Base-by-base conservation (phyloP, 1,284 basidiomycete genomes). In the Austroboletus niveus region DNA sequence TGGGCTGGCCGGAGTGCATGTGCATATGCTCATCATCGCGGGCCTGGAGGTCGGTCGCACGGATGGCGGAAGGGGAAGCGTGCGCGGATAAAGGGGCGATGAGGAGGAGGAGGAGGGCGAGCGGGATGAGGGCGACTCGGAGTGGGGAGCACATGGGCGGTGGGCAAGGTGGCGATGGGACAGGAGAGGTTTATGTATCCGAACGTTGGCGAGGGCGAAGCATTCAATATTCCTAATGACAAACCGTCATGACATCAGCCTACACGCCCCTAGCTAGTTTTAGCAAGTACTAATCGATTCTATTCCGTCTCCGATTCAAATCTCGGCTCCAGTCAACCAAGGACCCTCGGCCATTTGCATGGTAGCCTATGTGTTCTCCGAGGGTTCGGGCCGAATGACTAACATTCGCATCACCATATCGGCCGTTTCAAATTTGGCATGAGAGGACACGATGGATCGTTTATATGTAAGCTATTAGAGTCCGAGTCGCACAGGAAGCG, bases 1-100 rank as follows among this genome's bases (percentile, higher is more conserved):
- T 60, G n/a, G 86, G 84, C 6, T 73, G 72, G 3, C 62, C 76
- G 45, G 73, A 70, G 53, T 74, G 69, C 60, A 74, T 75, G 53
- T 82, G 77, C 53, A 63, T 70, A 62, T 83, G 76, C 32, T 53
- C 50, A 24, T 56, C 69, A 51, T 75, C 70, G 8, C 72, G 71
- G 51, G 48, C 42, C 54, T 48, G 53, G 43, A 53, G 38, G 38
- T 5, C 5, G 8, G 34, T 5, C 5, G 34, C 7, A 8, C 24
- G 24, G 36, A 0, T 14, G 14, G 36, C 11, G 41, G 46, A 5
- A 9, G 57, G 67, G 8, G 52, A 48, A 3, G 65, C 62, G 24
- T 36, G 38, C 9, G n/a, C 29, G 6, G 42, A 55, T 52, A 68
- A 55, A 63, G 56, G 61, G 2, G 11, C 12, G 1, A 59, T 14